phyloP scores from a whole-genome alignment of 139 green algal species.

The Gonium pectorale region DNA sequence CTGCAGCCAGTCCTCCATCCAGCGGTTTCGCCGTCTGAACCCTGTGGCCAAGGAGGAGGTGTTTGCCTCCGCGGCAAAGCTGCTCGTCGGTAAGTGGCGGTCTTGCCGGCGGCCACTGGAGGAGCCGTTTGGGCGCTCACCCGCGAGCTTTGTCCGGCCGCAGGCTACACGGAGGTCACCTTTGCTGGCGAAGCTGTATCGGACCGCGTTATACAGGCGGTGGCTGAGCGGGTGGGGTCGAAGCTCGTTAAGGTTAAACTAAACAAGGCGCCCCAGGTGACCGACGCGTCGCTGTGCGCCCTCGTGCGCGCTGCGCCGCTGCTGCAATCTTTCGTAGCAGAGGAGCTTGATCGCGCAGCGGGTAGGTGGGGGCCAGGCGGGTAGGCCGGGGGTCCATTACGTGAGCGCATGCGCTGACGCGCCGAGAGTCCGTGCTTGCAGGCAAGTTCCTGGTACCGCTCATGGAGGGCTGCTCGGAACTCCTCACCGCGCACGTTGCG shows the following conservation, averaged over 20 bases:
- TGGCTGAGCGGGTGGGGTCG: slow-evolving; percentile 39
- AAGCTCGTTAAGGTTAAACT: slow-evolving; percentile 52
- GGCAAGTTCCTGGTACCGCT: slow-evolving; percentile 62
- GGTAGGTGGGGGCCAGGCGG: too few relatives aligned
- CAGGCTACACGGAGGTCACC: slow-evolving; percentile 65
- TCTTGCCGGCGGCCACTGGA: too few relatives aligned
- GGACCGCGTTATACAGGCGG: slow-evolving; percentile 54
- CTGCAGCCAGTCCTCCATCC: slow-evolving; percentile 45
- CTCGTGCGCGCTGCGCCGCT: slow-evolving; percentile 32
- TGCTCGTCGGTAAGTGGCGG: slow-evolving; percentile 54
- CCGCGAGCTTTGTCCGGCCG: too few relatives aligned
- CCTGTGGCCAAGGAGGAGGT: slow-evolving; percentile 52
- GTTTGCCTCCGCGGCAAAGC: slow-evolving; percentile 54
- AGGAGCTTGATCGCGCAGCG: background rate
- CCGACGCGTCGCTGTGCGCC: slow-evolving; percentile 54
- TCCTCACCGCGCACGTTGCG: slow-evolving; percentile 57
- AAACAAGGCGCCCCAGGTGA: slow-evolving; percentile 36
- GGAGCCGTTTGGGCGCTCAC: background rate
- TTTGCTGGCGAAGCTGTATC: slow-evolving; percentile 63
- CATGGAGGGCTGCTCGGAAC: slow-evolving; percentile 51
- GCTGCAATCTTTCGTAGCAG: slow-evolving; percentile 50
- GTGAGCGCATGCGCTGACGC: too few relatives aligned
- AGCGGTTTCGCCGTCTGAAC: slow-evolving; percentile 53
- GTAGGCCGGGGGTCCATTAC: too few relatives aligned
- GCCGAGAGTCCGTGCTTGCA: background rate